Evolutionary conservation across 345 rosid species (phyloP).

Genomic region (Salix purpurea): DNA sequence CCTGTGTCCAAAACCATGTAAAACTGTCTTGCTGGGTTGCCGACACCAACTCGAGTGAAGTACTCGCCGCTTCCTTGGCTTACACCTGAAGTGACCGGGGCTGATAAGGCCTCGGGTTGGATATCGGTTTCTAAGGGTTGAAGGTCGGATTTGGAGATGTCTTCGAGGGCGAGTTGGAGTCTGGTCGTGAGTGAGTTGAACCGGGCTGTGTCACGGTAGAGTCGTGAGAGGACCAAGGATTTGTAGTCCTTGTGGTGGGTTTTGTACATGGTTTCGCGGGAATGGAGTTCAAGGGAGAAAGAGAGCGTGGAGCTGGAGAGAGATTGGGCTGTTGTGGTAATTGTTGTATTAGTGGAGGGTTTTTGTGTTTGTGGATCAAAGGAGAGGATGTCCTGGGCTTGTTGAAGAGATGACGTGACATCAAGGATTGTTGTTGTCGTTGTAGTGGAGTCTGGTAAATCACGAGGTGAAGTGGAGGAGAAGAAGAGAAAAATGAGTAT

Average conservation of each 20-base stretch:
- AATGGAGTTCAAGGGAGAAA: constrained; percentile 46
- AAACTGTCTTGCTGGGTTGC: constrained; percentile 60
- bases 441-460: constrained; percentile 9
- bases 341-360: background rate
- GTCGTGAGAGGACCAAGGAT: constrained; percentile 53
- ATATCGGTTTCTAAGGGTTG: constrained; percentile 39
- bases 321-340: background rate
- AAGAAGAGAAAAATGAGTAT: constrained; percentile 9
- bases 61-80: constrained; percentile 94
- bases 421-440: constrained; percentile 28
- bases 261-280: constrained; percentile 51
- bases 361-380: constrained; percentile 28
- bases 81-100: constrained; percentile 69
- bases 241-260: constrained; percentile 52
- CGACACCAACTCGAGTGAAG: constrained; percentile 75
- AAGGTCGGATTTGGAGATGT: constrained; percentile 46
- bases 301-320: constrained; percentile 28
- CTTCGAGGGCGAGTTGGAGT: constrained; percentile 43
- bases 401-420: constrained; percentile 48
- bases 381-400: constrained; percentile 40
- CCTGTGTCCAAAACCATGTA: constrained; percentile 79
- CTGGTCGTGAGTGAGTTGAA: constrained; percentile 42
- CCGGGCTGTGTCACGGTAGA: constrained; percentile 73
- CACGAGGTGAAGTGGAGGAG: constrained; percentile 33
- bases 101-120: constrained; percentile 47